Evolutionary conservation across 441 rosid species (phyloP), one percentile per base, ranked within the genome.

Genomic region (Gossypium aridum): DNA sequence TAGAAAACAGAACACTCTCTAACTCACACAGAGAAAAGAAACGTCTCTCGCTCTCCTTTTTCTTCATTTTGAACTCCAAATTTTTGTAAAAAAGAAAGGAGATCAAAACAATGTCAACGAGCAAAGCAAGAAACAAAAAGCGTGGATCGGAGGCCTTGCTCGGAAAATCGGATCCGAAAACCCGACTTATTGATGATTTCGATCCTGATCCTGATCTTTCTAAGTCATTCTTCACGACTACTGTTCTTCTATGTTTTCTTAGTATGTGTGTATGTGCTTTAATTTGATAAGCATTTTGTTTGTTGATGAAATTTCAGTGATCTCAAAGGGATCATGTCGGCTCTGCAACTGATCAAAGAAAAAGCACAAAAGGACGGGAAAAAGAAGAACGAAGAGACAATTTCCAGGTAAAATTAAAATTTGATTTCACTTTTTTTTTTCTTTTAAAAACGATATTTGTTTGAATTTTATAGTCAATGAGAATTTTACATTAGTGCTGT

Each of bases 301-400:
- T 56, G 17, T 12, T 70, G 28, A 39, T 22, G 39, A 0, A 28
- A 45, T 63, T 76, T 86, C 89, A 92, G 98, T 71, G 98, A 92
- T 75, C 77, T 94, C 20, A 86, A 85, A 78, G 96, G 97, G 31
- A 82, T 92, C 67, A 85, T 94, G 92, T 88, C 94, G 78, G 97
- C 94, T 75, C 80, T 94, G 80, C 91, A 88, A 20, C 90, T 83
- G 84, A 86, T 94, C 79, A 85, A 81, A 75, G 92, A 90, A 87
- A 94, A 86, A 75, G 84, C 97, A 26, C 83, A 88, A 1, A 88
- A 85, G 80, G 97, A 92, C 72, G 92, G 91, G 53, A 91, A 84
- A 61, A 90, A 88, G 90, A 92, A 86, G 86, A 92, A 92, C 77
- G 98, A 90, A 75, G 91, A 92, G 74, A 94, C 94, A 73, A 89